Base-by-base conservation (phyloP, 768 basidiomycete species). In the Trametes cinnabarina region DNA sequence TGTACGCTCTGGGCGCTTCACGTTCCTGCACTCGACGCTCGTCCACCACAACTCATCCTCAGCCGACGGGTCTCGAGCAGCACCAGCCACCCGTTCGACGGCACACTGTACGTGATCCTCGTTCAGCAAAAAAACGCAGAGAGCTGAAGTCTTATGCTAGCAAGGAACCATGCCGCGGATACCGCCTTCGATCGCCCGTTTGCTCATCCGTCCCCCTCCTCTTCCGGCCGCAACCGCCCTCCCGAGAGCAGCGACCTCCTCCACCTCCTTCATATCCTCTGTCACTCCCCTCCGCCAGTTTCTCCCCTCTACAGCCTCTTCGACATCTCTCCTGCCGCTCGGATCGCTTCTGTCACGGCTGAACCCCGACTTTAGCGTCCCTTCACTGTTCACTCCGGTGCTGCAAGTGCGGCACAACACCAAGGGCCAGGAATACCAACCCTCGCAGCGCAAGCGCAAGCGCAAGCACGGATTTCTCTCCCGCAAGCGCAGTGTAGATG, bases 401-500 rank as follows among this genome's bases (percentile, higher is more conserved):
- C 72, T 78, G 30, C 84, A 87, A 64, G 73, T 81, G 39, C 86
- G 94, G 7, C 85, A 80, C 68, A 77, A 77, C 28, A 80, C 87
- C 26, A 82, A 84, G 42, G 95, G 95, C 42, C 82, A 84, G n/a
- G 92, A 95, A 73, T 98, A 98, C 66, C 95, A 98, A 70, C 95
- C 95, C n/a, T 93, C 90, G 0, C 94, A 96, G 72, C 82, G 94
- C 40, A 91, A 90, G 68, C 77, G 95, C 64, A 98, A 98, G 78
- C 81, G 93, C 65, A 93, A 88, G 70, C 90, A 92, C 69, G 95
- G 95, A 6, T 98, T 96, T 72, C 80, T 98, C 32, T 82, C 87
- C 0, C 76, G 94, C 58, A 85, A 88, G 71, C 80, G 80, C 64
- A 83, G 79, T 9, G 79, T 81, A 22, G 77, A 82, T 34, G 94